Conservation (phyloP, 805 yeast genomes). For the Kodamaea kaohsiungensis region DNA sequence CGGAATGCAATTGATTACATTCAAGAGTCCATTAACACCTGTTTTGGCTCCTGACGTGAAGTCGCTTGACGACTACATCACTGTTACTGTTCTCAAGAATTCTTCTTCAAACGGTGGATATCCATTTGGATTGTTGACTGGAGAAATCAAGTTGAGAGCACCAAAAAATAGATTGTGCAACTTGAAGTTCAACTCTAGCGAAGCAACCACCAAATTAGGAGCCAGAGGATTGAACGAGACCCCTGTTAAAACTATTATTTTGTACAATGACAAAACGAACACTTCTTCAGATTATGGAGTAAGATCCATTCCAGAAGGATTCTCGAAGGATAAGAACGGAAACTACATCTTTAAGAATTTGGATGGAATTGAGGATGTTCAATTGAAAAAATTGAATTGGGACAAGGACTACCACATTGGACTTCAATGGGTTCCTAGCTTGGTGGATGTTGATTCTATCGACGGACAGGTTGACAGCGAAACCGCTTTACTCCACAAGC, state of each 20-base stretch:
- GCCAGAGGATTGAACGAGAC: conserved; percentile 30
- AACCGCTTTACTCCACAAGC: conserved; percentile 25
- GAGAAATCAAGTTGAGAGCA: conserved; percentile 59
- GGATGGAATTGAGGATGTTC: conserved; percentile 64
- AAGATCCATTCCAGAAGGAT: conserved; percentile 44
- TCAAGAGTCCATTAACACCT: conserved; percentile 52
- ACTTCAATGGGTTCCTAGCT: conserved; percentile 74
- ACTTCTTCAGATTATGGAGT: conserved; percentile 8
- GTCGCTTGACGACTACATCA: conserved; percentile 44
- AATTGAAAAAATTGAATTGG: conserved; percentile 68
- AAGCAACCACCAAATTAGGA: conserved; percentile 28
- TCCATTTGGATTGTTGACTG: conserved; percentile 66
- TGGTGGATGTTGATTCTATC: conserved; percentile 39
- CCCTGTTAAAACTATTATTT: conserved; percentile 64
- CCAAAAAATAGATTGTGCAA: conserved; percentile 66
- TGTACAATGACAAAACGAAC: conserved; percentile 40
- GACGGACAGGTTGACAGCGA: conserved; percentile 17
- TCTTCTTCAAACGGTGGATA: conserved; percentile 44
- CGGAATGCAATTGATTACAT: conserved; percentile 57
- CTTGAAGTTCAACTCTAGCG: conserved; percentile 55
- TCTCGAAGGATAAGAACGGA: conserved; percentile 42
- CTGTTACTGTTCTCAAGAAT: conserved; percentile 51
- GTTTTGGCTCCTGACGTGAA: conserved; percentile 30
- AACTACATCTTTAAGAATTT: conserved; percentile 52
- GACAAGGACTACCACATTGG: conserved; percentile 58